Evolutionary conservation across 306 rosid species (phyloP).

Genomic region (Glycine soja): DNA sequence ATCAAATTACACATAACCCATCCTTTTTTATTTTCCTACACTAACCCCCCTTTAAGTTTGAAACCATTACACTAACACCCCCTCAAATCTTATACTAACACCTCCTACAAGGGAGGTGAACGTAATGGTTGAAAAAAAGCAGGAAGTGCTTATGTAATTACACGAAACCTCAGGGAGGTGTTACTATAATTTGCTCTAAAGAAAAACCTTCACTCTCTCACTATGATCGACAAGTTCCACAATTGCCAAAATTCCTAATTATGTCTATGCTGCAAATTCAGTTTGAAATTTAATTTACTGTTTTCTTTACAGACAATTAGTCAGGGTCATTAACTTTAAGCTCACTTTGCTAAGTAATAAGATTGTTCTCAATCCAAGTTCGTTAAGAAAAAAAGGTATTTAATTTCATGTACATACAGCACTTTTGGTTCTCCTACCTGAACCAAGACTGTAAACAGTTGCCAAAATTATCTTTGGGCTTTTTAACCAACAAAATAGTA

Average conservation of each 20-base stretch:
- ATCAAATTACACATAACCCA: too few relatives aligned
- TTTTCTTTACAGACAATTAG: neutral
- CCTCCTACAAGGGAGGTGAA: too few relatives aligned
- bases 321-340: constrained; percentile 1
- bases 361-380: neutral
- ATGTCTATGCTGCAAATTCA: neutral
- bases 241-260: too few relatives aligned
- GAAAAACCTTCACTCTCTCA: constrained; percentile 10
- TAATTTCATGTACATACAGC: constrained; percentile 1
- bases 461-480: neutral
- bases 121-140: too few relatives aligned
- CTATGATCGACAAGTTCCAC: neutral
- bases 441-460: neutral
- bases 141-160: too few relatives aligned
- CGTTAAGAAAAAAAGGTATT: neutral
- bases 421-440: constrained; percentile 1
- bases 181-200: too few relatives aligned
- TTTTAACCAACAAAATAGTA: neutral
- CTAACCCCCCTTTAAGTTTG: too few relatives aligned
- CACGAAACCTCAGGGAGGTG: too few relatives aligned
- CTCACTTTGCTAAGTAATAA: neutral
- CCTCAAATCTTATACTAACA: too few relatives aligned
- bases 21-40: too few relatives aligned
- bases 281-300: neutral
- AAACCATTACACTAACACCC: too few relatives aligned